Evolutionary conservation across 2,329 filamentous ascomycete genomes (phyloP).

Genomic region (Colletotrichum chrysophilum): DNA sequence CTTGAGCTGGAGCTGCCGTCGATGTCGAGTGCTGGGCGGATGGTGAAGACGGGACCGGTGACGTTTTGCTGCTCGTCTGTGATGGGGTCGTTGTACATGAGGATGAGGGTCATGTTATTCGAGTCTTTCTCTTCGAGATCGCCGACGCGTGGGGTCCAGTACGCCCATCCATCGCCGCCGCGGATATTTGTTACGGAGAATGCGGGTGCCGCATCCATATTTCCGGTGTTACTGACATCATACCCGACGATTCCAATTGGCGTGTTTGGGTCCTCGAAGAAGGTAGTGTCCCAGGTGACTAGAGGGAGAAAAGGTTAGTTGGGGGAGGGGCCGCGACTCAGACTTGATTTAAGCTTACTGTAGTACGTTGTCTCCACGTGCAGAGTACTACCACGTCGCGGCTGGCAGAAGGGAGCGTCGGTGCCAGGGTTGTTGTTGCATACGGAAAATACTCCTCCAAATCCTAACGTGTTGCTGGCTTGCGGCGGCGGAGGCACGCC

Average conservation of each 20-base stretch:
- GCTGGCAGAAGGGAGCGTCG: conserved; percentile 37
- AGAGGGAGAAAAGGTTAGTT: not conserved
- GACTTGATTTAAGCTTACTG: conserved; percentile 25
- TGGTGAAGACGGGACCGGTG: conserved; percentile 30
- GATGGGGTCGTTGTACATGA: conserved; percentile 25
- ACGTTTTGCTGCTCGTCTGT: conserved; percentile 18
- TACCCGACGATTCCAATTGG: conserved; percentile 24
- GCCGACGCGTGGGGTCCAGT: conserved; percentile 27
- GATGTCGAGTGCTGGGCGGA: not conserved
- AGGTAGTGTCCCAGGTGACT: conserved; percentile 37
- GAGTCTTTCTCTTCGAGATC: conserved; percentile 24
- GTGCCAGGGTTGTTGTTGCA: conserved; percentile 31
- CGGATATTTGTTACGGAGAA: conserved; percentile 20
- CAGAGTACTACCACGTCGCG: conserved; percentile 31
- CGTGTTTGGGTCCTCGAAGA: conserved; percentile 27
- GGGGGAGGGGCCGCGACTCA: not conserved
- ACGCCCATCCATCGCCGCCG: conserved; percentile 32
- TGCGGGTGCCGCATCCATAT: conserved; percentile 19
- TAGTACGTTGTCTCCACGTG: conserved; percentile 36
- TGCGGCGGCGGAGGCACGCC: conserved; percentile 35
- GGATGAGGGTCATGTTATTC: conserved; percentile 23
- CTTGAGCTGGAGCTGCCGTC: not conserved
- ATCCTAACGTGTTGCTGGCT: conserved; percentile 26
- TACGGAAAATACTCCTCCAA: conserved; percentile 32
- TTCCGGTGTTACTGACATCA: conserved; percentile 11